Evolutionary conservation across 2,329 filamentous ascomycete genomes (phyloP), one percentile per base, ranked within the genome.

Genomic region (Rhynchosporium graminicola): DNA sequence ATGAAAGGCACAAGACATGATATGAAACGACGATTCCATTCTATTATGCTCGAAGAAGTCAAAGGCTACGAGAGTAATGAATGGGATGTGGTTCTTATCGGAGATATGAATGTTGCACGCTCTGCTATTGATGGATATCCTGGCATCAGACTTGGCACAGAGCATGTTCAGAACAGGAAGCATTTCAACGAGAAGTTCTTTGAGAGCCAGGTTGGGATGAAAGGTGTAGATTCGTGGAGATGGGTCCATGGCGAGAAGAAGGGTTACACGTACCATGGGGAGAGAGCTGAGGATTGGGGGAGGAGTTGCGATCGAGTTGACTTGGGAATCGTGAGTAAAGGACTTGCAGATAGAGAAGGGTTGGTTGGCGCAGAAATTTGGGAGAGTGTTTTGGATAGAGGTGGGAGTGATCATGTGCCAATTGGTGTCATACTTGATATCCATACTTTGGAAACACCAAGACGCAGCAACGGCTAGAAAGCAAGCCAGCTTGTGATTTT

Each of bases 221-320:
- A 61, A 12, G 76, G 75, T 52, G 70, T 83, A 5, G 82, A 84
- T 68, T 75, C 79, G 0, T 85, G 80, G 69, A 73, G 82, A n/a
- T 70, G 76, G 15, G 65, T 80, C 43, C 74, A 80, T 64, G 76
- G 75, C 0, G 65, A 74, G 2, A 72, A 76, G 69, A 75, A 71
- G 63, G 76, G 75, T 31, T 84, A 82, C 70, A 83, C 79, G 3
- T 85, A 82, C 63, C 78, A 80, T 68, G 76, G 81, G 0, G 62
- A 65, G 36, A 71, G 77, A 13, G 72, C 70, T 0, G 73, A 69
- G 48, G 59, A 73, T 3, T 84, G 81, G 77, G 82, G 81, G 0
- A 71, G 69, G 7, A 83, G 80, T 60, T 83, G 80, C 69, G 82
- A 85, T 73, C 72, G 81, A 36, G 81, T 84, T 1, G 82, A 85